Conservation (phyloP, 1,284 basidiomycete species). For the Apiotrichum mycotoxinovorans region DNA sequence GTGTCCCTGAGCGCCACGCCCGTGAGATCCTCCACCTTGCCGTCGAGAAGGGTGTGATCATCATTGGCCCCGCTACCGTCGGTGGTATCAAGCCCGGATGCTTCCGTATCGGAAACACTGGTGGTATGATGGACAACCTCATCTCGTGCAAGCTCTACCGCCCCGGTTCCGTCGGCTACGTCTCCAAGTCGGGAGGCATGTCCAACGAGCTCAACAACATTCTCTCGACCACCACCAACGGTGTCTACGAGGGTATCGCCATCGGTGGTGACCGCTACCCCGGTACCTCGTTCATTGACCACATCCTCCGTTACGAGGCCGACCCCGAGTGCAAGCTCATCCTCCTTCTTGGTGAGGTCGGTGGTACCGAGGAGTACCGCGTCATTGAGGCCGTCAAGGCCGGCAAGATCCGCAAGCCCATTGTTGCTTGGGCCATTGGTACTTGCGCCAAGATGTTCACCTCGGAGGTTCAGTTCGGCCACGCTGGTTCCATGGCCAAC, state of each 20-base stretch:
- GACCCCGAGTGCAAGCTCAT: constrained; percentile 99
- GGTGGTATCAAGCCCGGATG: constrained; percentile 99
- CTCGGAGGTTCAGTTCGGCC: constrained; percentile 98
- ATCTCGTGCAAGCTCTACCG: constrained; percentile 98
- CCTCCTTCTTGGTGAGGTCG: constrained; percentile 96
- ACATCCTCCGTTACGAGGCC: constrained; percentile 93
- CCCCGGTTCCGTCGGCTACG: constrained; percentile 93
- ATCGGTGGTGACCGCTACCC: constrained; percentile 99
- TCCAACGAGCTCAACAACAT: constrained; percentile 99
- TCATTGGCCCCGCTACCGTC: constrained; percentile 97
- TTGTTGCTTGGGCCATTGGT: constrained; percentile 98
- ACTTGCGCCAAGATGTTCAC: constrained; percentile 99
- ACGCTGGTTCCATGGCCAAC: constrained; percentile 98
- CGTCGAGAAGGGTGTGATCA: constrained; percentile 79
- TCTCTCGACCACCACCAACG: constrained; percentile 93
- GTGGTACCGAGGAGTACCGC: constrained; percentile 98
- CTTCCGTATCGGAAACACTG: constrained; percentile 99
- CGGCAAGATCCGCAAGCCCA: constrained; percentile 94
- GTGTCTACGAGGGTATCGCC: constrained; percentile 99
- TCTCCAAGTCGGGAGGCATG: constrained; percentile 99
- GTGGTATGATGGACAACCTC: constrained; percentile 99
- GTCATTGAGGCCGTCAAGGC: constrained; percentile 96
- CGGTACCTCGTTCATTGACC: constrained; percentile 98
- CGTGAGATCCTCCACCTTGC: constrained; percentile 92
- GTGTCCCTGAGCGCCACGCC: constrained; percentile 96